phyloP scores from a whole-genome alignment of 352 stramenopile species.

The Globisporangium uncinulatum region DNA sequence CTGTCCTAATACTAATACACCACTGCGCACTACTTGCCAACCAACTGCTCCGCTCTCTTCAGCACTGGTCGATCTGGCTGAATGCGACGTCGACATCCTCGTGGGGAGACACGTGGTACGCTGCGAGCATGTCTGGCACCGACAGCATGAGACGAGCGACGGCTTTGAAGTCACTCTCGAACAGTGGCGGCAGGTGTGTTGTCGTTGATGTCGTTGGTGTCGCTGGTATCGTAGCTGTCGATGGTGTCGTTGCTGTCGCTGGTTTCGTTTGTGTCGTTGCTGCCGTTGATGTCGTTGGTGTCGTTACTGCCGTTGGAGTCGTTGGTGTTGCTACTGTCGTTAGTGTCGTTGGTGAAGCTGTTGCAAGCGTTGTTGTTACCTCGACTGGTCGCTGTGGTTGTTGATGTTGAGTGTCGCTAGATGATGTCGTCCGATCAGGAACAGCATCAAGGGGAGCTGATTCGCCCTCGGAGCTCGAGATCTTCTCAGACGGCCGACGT shows the following conservation, averaged over 20 bases:
- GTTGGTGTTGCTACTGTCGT: neutral
- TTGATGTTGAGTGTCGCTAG: no score
- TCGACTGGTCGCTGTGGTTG: no score
- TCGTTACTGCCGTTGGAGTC: neutral
- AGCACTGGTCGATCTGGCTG: constrained; percentile 14
- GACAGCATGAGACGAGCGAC: constrained; percentile 27
- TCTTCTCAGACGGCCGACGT: no score
- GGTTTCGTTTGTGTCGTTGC: no score
- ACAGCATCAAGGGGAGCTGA: no score
- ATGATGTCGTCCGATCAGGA: no score
- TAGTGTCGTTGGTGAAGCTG: neutral
- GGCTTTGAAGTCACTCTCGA: constrained; percentile 35
- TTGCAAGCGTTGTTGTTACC: no score
- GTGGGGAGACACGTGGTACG: constrained; percentile 13
- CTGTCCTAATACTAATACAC: neutral
- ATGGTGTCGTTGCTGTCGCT: neutral
- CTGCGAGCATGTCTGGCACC: neutral
- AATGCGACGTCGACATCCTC: constrained; percentile 19
- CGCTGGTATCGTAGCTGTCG: neutral
- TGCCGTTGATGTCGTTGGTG: neutral
- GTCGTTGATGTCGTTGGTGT: neutral
- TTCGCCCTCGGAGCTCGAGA: no score
- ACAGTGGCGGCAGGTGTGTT: constrained; percentile 2
- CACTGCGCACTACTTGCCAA: neutral
- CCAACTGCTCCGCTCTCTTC: neutral